A percentile compares a stretch with the other conserved stretches of the same genome.
Conservation (phyloP, 1,284 basidiomycete genomes). For the Cronartium quercuum region DNA sequence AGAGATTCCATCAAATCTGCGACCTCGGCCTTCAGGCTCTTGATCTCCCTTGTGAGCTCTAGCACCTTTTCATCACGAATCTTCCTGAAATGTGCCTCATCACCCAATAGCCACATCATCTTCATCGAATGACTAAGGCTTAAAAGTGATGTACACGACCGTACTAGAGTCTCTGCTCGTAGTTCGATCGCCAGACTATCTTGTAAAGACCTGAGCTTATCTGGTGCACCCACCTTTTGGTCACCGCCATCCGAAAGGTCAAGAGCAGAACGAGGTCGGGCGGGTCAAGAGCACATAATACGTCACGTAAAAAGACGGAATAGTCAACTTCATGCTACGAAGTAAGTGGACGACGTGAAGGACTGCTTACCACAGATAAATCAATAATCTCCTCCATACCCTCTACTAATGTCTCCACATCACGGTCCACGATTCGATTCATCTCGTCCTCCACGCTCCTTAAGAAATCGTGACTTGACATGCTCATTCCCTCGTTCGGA, state of each 20-base stretch:
- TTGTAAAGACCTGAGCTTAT: conserved; percentile 31
- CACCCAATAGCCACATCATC: conserved; percentile 34
- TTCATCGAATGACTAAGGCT: conserved; percentile 34
- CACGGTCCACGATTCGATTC: conserved; percentile 31
- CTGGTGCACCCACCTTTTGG: conserved; percentile 5
- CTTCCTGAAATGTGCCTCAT: conserved; percentile 14
- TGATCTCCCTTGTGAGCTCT: neutral
- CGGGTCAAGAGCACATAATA: neutral
- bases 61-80: conserved; percentile 8
- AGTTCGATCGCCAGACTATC: conserved; percentile 37
- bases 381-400: conserved; percentile 36
- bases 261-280: neutral
- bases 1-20: neutral
- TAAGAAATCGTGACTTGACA: conserved; percentile 12
- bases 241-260: neutral
- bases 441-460: conserved; percentile 24
- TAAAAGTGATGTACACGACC: conserved; percentile 31
- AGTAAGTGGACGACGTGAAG: neutral
- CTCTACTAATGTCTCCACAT: conserved; percentile 30
- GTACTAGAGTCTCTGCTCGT: conserved; percentile 25
- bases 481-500: conserved; percentile 11
- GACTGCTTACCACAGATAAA: conserved; percentile 7
- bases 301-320: neutral
- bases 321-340: neutral
- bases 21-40: neutral